phyloP scores from a whole-genome alignment of 2,329 filamentous ascomycete species.

The Boeremia exigua region DNA sequence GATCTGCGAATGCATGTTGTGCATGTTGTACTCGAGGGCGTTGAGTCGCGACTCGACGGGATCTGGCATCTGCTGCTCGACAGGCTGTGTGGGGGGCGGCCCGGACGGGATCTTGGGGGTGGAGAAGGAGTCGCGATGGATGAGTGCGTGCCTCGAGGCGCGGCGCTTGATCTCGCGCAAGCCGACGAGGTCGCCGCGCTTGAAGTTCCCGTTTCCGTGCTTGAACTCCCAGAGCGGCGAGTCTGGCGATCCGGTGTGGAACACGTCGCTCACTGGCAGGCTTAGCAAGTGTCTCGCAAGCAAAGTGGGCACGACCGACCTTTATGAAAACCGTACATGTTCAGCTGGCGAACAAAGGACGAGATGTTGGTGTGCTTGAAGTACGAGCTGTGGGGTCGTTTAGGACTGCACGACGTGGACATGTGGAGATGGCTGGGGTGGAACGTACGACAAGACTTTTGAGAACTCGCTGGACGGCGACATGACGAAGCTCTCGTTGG shows the following conservation, averaged over 20 bases:
- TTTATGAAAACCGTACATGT: constrained; percentile 99
- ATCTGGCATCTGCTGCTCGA: constrained; percentile 77
- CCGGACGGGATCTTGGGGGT: constrained; percentile 70
- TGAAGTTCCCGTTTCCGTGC: constrained; percentile 96
- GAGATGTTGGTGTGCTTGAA: constrained; percentile 99
- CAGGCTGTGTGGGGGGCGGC: constrained; percentile 83
- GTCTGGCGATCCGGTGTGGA: constrained; percentile 92
- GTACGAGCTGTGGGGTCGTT: constrained; percentile 73
- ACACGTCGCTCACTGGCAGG: constrained; percentile 87
- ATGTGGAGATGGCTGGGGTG: constrained; percentile 32
- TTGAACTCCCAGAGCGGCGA: constrained; percentile 98
- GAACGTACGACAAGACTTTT: constrained; percentile 90
- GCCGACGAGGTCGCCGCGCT: constrained; percentile 88
- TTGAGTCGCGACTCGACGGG: constrained; percentile 76
- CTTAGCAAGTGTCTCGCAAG: constrained; percentile 19
- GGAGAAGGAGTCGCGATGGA: constrained; percentile 88
- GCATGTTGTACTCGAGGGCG: constrained; percentile 80
- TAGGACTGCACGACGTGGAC: constrained; percentile 36
- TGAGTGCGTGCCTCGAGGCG: constrained; percentile 89
- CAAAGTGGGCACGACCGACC: constrained; percentile 59
- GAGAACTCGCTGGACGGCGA: constrained; percentile 96
- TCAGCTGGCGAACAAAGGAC: constrained; percentile 95
- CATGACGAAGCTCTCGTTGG: constrained; percentile 98
- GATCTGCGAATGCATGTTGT: constrained; percentile 77
- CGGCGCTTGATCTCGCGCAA: constrained; percentile 94